phyloP scores from a whole-genome alignment of 2,329 filamentous ascomycete species.

The Clonostachys byssicola region DNA sequence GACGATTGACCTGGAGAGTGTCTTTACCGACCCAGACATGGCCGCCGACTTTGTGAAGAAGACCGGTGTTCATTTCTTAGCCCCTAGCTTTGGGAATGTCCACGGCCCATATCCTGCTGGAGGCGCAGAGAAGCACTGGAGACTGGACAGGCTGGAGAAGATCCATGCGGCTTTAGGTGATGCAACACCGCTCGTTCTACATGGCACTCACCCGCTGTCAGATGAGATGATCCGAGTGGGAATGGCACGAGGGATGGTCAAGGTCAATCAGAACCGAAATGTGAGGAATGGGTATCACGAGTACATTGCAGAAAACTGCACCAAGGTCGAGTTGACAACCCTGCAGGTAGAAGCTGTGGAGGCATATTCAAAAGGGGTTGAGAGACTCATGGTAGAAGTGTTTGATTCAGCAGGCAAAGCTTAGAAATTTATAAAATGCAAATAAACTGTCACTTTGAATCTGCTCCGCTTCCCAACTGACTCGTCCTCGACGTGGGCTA shows the following conservation, averaged over 20 bases:
- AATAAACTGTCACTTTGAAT: too few relatives aligned
- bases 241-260: constrained; percentile 44
- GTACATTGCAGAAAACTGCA: too few relatives aligned
- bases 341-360: too few relatives aligned
- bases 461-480: too few relatives aligned
- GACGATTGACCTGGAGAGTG: constrained; percentile 36
- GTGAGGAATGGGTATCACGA: too few relatives aligned
- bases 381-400: too few relatives aligned
- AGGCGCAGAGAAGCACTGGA: constrained; percentile 48
- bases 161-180: constrained; percentile 20
- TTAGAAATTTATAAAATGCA: too few relatives aligned
- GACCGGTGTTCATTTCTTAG: constrained; percentile 70
- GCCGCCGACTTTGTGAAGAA: constrained; percentile 63
- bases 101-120: constrained; percentile 69
- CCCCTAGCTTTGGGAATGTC: constrained; percentile 73
- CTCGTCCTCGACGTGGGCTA: too few relatives aligned
- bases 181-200: constrained; percentile 40
- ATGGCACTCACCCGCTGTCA: constrained; percentile 52
- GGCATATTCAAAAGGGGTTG: too few relatives aligned
- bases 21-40: constrained; percentile 64
- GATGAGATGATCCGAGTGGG: constrained; percentile 41
- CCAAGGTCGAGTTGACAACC: too few relatives aligned
- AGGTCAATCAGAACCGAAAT: constrained; percentile 13
- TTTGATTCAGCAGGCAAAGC: too few relatives aligned
- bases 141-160: constrained; percentile 26